These are phyloP conservation scores for Phialophora chinensis DNA, from an alignment of 2,329 filamentous ascomycete species.

Conservation along the genomic window DNA sequence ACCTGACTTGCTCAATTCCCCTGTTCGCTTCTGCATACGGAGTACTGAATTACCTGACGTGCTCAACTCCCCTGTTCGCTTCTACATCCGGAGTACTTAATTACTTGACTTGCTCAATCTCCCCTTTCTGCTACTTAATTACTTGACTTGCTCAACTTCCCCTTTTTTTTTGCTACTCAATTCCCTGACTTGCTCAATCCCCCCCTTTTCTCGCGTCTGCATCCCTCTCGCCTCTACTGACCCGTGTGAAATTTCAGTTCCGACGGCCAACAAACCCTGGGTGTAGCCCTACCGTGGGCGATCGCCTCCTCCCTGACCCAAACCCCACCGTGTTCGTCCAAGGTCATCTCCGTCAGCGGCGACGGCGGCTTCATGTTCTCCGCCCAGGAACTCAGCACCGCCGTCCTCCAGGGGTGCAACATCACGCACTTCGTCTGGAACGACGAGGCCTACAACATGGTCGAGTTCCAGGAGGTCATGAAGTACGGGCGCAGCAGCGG, in stretches of 20 bases:
- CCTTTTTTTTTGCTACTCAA: neutral
- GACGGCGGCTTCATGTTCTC: conserved; percentile 60
- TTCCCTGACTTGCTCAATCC: too few species aligned
- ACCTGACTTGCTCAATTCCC: too few species aligned
- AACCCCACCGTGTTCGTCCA: conserved; percentile 50
- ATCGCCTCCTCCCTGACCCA: conserved; percentile 55
- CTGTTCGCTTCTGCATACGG: neutral
- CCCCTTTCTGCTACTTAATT: neutral
- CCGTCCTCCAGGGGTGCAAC: conserved; percentile 55
- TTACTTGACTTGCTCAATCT: too few species aligned
- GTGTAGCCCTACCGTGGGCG: conserved; percentile 57
- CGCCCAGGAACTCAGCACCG: conserved; percentile 54
- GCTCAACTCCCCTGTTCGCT: neutral
- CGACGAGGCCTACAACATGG: conserved; percentile 58
- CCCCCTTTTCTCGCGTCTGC: neutral
- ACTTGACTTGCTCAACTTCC: too few species aligned
- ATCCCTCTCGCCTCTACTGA: neutral
- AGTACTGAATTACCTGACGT: too few species aligned
- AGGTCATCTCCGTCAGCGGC: conserved; percentile 54
- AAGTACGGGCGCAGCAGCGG: conserved; percentile 56
- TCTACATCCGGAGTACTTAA: too few species aligned
- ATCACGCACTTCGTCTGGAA: conserved; percentile 61
- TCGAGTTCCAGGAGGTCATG: conserved; percentile 59
- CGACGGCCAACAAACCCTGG: conserved; percentile 58
- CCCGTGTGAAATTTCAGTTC: conserved; percentile 40